phyloP scores from a whole-genome alignment of 345 rosid species.

The Excoecaria cochinchinensis region DNA sequence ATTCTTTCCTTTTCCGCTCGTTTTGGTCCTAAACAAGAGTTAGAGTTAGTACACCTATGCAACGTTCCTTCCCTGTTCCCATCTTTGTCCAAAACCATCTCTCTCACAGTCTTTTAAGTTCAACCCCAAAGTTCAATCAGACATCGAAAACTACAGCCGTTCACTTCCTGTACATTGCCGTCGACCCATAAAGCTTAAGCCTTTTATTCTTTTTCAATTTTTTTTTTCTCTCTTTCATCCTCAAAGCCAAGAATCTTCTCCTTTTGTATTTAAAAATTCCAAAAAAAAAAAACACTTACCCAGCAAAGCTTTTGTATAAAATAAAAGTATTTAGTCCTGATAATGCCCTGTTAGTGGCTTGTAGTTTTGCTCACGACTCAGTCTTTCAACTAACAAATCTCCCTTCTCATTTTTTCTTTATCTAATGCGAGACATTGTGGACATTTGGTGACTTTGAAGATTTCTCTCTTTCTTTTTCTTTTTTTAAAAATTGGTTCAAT shows the following conservation, averaged over 20 bases:
- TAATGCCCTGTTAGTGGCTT: constrained; percentile 10
- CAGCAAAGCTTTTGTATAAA: constrained; percentile 2
- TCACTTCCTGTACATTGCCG: background rate
- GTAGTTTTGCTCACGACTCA: constrained; percentile 13
- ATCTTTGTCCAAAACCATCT: background rate
- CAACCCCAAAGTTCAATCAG: background rate
- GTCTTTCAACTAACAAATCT: background rate
- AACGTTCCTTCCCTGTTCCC: background rate
- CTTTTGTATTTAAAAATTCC: background rate
- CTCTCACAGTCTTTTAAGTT: background rate
- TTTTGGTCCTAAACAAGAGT: background rate
- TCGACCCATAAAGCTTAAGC: background rate
- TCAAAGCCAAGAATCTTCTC: constrained; percentile 9
- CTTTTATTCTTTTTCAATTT: background rate
- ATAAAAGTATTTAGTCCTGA: background rate
- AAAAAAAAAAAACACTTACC: background rate
- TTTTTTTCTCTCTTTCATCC: too few relatives aligned
- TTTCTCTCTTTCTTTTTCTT: background rate
- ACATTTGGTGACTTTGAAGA: constrained; percentile 4
- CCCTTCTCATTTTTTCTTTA: background rate
- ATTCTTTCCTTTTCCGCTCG: background rate
- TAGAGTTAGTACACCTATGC: background rate
- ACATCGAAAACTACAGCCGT: background rate
- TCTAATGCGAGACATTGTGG: background rate
- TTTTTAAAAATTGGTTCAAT: background rate